These are phyloP conservation scores for Pyrenophora tritici-repentis DNA, from an alignment of 2,329 filamentous ascomycete genomes.

Conservation along the genomic window DNA sequence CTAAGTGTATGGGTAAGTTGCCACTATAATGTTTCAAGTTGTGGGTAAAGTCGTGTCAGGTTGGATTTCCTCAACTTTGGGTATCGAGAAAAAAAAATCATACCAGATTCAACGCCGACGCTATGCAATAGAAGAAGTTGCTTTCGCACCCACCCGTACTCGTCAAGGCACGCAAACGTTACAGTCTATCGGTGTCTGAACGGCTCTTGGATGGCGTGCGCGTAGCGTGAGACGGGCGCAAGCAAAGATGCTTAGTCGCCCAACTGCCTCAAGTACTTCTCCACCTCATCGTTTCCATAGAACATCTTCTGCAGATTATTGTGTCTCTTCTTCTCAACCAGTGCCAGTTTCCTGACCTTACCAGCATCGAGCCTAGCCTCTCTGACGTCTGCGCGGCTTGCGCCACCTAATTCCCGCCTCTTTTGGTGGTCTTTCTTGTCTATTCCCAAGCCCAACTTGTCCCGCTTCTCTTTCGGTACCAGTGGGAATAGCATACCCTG, in stretches of 20 bases:
- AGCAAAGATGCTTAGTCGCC: slow-evolving; percentile 4
- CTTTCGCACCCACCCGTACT: too few species aligned
- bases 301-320: slow-evolving; percentile 72
- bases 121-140: not conserved
- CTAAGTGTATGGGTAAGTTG: too few species aligned
- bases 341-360: slow-evolving; percentile 65
- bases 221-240: too few species aligned
- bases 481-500: slow-evolving; percentile 76
- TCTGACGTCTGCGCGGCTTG: slow-evolving; percentile 43
- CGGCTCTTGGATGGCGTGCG: too few species aligned
- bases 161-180: not conserved
- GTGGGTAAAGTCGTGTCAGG: too few species aligned
- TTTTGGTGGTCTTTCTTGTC: slow-evolving; percentile 48
- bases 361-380: slow-evolving; percentile 66
- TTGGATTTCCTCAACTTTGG: not conserved
- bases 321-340: slow-evolving; percentile 65
- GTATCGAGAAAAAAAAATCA: slow-evolving; percentile 3
- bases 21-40: too few species aligned
- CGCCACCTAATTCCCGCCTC: slow-evolving; percentile 44
- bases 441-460: slow-evolving; percentile 74
- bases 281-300: slow-evolving; percentile 74
- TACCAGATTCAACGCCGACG: slow-evolving; percentile 3
- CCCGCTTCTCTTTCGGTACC: slow-evolving; percentile 71
- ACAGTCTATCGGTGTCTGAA: not conserved
- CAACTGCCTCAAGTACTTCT: slow-evolving; percentile 67